These are phyloP conservation scores for Aspergillus sclerotioniger DNA, from an alignment of 495 filamentous ascomycete species.

Conservation along the genomic window DNA sequence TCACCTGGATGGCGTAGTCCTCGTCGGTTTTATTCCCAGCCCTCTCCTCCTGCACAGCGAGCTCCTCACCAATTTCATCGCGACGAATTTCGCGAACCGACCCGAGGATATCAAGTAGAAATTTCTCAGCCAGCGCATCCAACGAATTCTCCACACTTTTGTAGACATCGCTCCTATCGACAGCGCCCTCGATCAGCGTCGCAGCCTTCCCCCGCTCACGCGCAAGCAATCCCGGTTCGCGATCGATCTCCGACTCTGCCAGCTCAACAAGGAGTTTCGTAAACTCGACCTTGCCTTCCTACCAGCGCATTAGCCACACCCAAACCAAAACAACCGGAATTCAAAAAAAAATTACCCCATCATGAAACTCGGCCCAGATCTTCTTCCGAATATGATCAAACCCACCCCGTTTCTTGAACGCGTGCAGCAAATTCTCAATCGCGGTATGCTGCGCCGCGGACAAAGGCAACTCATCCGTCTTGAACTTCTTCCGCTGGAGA, in stretches of 20 bases:
- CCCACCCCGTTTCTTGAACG: conserved; percentile 87
- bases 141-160: conserved; percentile 67
- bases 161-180: conserved; percentile 80
- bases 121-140: conserved; percentile 63
- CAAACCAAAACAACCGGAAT: conserved; percentile 1
- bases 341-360: conserved; percentile 51
- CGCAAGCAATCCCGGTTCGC: conserved; percentile 71
- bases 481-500: conserved; percentile 66
- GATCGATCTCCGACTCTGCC: conserved; percentile 78
- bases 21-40: conserved; percentile 78
- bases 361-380: conserved; percentile 76
- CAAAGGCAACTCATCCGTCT: conserved; percentile 79
- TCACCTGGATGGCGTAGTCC: conserved; percentile 72
- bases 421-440: conserved; percentile 75
- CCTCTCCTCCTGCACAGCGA: conserved; percentile 63
- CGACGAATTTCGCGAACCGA: conserved; percentile 67
- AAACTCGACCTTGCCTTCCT: conserved; percentile 69
- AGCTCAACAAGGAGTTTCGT: conserved; percentile 65
- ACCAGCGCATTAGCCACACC: conserved; percentile 20
- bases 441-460: conserved; percentile 66
- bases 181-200: conserved; percentile 80
- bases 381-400: conserved; percentile 83
- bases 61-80: conserved; percentile 72
- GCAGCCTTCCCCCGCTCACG: conserved; percentile 78
- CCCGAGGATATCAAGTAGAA: conserved; percentile 60